Evolutionary conservation across 441 rosid genomes (phyloP).

Genomic region (Erodium trifolium): DNA sequence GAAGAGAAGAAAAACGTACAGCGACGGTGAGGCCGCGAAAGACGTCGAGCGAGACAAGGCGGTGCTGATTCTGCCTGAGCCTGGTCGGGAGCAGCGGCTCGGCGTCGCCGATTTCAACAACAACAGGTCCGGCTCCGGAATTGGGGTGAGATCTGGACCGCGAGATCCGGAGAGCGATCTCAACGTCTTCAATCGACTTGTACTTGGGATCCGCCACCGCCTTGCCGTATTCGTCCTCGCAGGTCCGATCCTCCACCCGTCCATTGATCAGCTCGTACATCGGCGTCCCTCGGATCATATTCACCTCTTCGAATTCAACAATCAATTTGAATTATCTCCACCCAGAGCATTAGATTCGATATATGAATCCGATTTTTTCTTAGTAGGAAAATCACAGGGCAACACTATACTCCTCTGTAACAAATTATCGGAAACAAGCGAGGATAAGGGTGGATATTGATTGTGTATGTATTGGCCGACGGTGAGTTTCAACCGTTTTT

Average conservation of each 20-base stretch:
- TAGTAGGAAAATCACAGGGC: background rate
- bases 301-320: background rate
- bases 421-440: background rate
- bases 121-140: background rate
- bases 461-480: background rate
- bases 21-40: conserved; percentile 86
- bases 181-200: background rate
- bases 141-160: conserved; percentile 1
- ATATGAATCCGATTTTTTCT: background rate
- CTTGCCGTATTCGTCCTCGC: background rate
- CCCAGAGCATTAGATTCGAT: background rate
- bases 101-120: background rate
- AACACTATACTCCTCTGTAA: background rate
- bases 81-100: conserved; percentile 1
- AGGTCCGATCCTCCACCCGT: background rate
- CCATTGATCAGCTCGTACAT: background rate
- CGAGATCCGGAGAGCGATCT: background rate
- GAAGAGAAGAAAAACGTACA: conserved; percentile 25
- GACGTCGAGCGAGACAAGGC: conserved; percentile 73
- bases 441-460: background rate
- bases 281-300: conserved; percentile 6
- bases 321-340: background rate
- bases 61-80: conserved; percentile 18
- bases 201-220: background rate
- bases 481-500: background rate